These are phyloP conservation scores for Fusarium denticulatum DNA, from an alignment of 2,329 filamentous ascomycete genomes.

Conservation along the genomic window DNA sequence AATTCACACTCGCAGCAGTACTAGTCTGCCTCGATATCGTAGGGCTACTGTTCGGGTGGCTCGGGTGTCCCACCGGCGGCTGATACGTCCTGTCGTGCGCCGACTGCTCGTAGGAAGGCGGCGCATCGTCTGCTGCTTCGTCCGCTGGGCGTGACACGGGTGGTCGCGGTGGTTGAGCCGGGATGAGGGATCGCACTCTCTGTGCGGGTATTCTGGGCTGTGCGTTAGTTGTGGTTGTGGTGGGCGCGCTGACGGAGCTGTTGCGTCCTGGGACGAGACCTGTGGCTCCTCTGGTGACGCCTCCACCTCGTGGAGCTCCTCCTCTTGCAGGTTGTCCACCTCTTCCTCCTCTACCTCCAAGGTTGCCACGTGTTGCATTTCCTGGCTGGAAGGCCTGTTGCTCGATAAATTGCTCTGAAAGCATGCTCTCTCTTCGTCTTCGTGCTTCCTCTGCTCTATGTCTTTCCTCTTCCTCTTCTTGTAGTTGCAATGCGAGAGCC, in stretches of 20 bases:
- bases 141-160: constrained; percentile 52
- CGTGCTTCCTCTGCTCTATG: constrained; percentile 73
- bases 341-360: constrained; percentile 24
- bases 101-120: constrained; percentile 68
- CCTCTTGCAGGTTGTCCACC: constrained; percentile 1
- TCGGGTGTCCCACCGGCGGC: constrained; percentile 62
- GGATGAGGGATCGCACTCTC: constrained; percentile 57
- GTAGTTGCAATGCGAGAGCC: constrained; percentile 88
- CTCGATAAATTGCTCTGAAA: constrained; percentile 77
- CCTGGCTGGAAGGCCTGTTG: constrained; percentile 61
- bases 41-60: constrained; percentile 54
- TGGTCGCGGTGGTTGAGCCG: constrained; percentile 50
- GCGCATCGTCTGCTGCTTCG: constrained; percentile 59
- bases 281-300: constrained; percentile 25
- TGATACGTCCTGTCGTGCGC: constrained; percentile 61
- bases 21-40: constrained; percentile 33
- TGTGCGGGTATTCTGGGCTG: constrained; percentile 39
- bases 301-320: constrained; percentile 22
- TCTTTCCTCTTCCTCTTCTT: constrained; percentile 91
- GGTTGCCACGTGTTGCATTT: constrained; percentile 39
- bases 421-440: constrained; percentile 70
- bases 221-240: constrained; percentile 25
- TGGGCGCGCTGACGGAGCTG: constrained; percentile 38
- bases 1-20: constrained; percentile 28
- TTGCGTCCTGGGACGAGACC: constrained; percentile 38